Evolutionary conservation across 768 basidiomycete species (phyloP), one percentile per base, ranked within the genome.

Genomic region (Naganishia onofrii): DNA sequence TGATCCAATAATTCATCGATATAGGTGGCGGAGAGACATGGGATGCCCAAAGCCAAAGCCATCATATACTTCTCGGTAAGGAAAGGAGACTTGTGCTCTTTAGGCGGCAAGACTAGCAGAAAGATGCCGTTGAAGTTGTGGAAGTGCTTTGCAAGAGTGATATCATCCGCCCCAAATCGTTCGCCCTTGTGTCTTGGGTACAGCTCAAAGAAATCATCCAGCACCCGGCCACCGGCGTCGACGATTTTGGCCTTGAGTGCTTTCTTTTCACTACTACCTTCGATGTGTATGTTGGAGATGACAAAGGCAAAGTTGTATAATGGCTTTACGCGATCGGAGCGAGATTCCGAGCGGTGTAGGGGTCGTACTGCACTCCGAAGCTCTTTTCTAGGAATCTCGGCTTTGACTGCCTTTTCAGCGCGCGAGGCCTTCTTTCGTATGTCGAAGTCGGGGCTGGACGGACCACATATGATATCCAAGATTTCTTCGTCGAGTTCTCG

Each of bases 31-130:
- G 84, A 85, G 13, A 96, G 75, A 73, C 91, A 93, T 3, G 93
- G 93, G 64, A 96, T 87, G 13, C 93, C 93, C 48, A 93, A 82
- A 0, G 90, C 92, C 38, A 97, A 85, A 7, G 92, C 90, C 3
- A 88, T 84, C 66, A 95, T 83, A 75, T 86, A 92, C 79, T 93
- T 94, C 12, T 89, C 86, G 73, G 90, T 93, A 68, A 87, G 85
- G 73, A 52, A 21, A 17, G 84, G 86, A 10, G 84, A 78, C 17
- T 87, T 85, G 36, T 36, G 2, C 26, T 63, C 60, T 29, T 2
- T 28, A 5, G 60, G 60, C n/a, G 19, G 36, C 42, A 77, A 72
- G 17, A 76, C 70, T 6, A 81, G 71, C 17, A 79, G 72, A 58
- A 81, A 70, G 68, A 81, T 69, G 2, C 67, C 67, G 38, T 63